These are phyloP conservation scores for Lipomyces orientalis DNA, from an alignment of 805 yeast genomes.

Conservation along the genomic window DNA sequence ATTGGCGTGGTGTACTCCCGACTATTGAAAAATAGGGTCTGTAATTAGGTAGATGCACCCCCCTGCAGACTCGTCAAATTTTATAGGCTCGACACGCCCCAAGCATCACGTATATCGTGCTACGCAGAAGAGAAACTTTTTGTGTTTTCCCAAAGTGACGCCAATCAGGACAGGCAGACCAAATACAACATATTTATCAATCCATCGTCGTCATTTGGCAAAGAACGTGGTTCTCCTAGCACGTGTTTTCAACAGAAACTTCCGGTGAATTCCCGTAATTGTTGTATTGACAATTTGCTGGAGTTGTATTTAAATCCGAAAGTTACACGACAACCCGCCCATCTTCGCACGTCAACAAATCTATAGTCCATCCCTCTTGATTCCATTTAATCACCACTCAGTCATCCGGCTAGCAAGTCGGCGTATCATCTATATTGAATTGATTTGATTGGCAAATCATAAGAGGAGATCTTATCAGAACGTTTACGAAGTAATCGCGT, in stretches of 20 bases:
- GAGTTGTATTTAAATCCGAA: neutral
- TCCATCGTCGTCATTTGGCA: neutral
- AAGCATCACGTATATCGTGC: too few species aligned
- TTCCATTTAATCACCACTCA: neutral
- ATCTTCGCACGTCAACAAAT: conserved; percentile 2
- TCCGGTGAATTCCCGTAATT: neutral
- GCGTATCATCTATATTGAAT: neutral
- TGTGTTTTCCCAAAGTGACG: too few species aligned
- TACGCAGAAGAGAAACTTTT: too few species aligned
- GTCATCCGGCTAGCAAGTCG: neutral
- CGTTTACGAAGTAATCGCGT: neutral
- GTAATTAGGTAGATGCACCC: too few species aligned
- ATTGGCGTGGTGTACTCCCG: too few species aligned
- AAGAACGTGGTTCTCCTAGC: neutral
- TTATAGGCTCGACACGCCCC: too few species aligned
- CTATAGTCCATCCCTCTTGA: neutral
- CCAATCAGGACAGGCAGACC: neutral
- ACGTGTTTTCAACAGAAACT: neutral
- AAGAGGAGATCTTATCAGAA: conserved; percentile 1
- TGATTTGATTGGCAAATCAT: conserved; percentile 1
- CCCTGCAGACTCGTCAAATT: too few species aligned
- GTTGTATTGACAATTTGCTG: neutral
- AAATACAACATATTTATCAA: neutral
- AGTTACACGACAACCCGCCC: neutral
- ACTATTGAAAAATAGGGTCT: too few species aligned